A percentile compares a stretch with the other conserved stretches of the same genome.
Conservation (phyloP, 495 filamentous ascomycete genomes). For the Penicillium psychrofluorescens region DNA sequence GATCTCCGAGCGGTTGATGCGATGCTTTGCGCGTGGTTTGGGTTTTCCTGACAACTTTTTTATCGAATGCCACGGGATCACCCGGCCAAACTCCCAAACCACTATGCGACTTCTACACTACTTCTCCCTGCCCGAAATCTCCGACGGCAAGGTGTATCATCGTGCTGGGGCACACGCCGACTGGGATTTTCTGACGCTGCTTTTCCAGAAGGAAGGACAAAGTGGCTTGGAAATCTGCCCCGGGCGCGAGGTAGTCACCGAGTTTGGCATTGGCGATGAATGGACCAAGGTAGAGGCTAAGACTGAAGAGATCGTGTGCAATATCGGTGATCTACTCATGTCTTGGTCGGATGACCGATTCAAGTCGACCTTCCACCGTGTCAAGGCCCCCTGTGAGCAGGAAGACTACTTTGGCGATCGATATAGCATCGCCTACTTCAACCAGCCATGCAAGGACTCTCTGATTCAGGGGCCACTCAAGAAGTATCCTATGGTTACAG, state of each 20-base stretch:
- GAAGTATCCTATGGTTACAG: conserved; percentile 55
- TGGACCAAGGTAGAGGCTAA: conserved; percentile 45
- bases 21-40: conserved; percentile 51
- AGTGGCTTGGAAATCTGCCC: conserved; percentile 34
- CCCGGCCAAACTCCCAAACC: conserved; percentile 42
- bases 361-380: conserved; percentile 58
- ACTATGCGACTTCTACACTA: conserved; percentile 56
- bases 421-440: conserved; percentile 62
- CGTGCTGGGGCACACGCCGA: conserved; percentile 60
- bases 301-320: conserved; percentile 53
- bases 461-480: conserved; percentile 51
- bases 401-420: conserved; percentile 50
- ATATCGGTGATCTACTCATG: conserved; percentile 65
- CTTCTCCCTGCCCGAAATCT: conserved; percentile 32
- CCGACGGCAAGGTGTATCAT: conserved; percentile 43
- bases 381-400: conserved; percentile 48
- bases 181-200: conserved; percentile 55
- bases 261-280: conserved; percentile 40
- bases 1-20: conserved; percentile 50
- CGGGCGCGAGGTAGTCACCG: conserved; percentile 52
- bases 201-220: conserved; percentile 59
- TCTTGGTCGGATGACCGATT: conserved; percentile 63
- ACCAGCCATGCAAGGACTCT: conserved; percentile 50
- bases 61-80: conserved; percentile 44
- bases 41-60: conserved; percentile 52